Percentiles rank a stretch among this genome's conserved stretches.
Conservation (phyloP, 805 yeast species). For the Candida taoyuanica region DNA sequence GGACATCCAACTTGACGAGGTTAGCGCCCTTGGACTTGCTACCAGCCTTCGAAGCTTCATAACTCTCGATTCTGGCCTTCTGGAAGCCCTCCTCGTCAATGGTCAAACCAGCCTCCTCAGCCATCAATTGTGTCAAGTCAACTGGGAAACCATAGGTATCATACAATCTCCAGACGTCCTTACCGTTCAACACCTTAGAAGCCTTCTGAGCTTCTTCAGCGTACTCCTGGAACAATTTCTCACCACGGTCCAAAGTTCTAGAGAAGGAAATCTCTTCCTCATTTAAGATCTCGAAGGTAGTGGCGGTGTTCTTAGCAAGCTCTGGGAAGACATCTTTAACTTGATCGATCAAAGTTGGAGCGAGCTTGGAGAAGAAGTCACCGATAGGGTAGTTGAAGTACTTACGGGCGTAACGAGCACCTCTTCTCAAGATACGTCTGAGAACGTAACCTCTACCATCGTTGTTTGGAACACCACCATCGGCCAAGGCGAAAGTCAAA, state of each 20-base stretch:
- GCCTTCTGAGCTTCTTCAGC: slow-evolving; percentile 77
- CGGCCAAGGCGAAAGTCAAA: slow-evolving; percentile 90
- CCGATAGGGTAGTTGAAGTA: slow-evolving; percentile 96
- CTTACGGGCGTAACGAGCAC: slow-evolving; percentile 94
- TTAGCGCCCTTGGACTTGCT: slow-evolving; percentile 56
- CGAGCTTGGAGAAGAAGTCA: slow-evolving; percentile 83
- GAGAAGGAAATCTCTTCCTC: slow-evolving; percentile 97
- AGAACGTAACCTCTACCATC: slow-evolving; percentile 99
- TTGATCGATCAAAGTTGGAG: slow-evolving; percentile 89
- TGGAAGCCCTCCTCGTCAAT: slow-evolving; percentile 93
- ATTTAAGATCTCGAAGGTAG: slow-evolving; percentile 83
- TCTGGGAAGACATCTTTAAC: slow-evolving; percentile 91
- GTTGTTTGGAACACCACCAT: slow-evolving; percentile 99
- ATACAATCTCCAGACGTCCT: slow-evolving; percentile 96
- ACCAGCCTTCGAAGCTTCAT: slow-evolving; percentile 92
- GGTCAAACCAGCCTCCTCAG: slow-evolving; percentile 91
- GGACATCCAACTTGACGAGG: slow-evolving; percentile 83
- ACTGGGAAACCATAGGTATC: slow-evolving; percentile 99
- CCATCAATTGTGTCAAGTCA: slow-evolving; percentile 96
- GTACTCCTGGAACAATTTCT: slow-evolving; percentile 89
- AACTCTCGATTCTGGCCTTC: slow-evolving; percentile 79
- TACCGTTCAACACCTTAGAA: slow-evolving; percentile 77
- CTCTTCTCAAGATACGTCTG: slow-evolving; percentile 96
- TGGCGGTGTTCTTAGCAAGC: slow-evolving; percentile 61
- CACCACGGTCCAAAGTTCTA: slow-evolving; percentile 96